Percentiles rank a stretch among this genome's conserved stretches.
Conservation (phyloP, 768 basidiomycete species). For the Tylopilus vinaceipallidus region DNA sequence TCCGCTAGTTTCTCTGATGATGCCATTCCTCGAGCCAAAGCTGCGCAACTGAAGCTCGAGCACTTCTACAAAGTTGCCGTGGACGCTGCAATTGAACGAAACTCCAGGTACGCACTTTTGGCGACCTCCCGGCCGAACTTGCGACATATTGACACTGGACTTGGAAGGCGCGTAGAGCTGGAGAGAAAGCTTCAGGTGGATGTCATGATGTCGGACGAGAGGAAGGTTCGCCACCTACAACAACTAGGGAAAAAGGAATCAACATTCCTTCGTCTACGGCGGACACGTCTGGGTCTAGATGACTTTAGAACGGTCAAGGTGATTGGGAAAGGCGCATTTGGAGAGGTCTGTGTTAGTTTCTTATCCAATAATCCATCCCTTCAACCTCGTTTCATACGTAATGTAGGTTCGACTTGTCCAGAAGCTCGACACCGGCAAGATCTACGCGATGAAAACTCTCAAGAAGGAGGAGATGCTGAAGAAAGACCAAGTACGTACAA, state of each 20-base stretch:
- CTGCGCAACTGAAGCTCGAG: slow-evolving; percentile 93
- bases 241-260: slow-evolving; percentile 87
- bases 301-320: slow-evolving; percentile 98
- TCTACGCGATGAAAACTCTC: slow-evolving; percentile 98
- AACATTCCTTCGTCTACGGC: slow-evolving; percentile 79
- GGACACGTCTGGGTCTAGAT: slow-evolving; percentile 87
- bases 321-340: slow-evolving; percentile 98
- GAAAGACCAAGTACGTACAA: slow-evolving; percentile 81
- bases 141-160: slow-evolving; percentile 1
- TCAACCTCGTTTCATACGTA: background rate
- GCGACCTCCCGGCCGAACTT: background rate
- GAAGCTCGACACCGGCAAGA: slow-evolving; percentile 95
- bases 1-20: slow-evolving; percentile 75
- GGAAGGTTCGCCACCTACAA: slow-evolving; percentile 79
- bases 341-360: slow-evolving; percentile 62
- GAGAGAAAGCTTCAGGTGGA: slow-evolving; percentile 78
- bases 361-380: background rate
- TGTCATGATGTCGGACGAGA: slow-evolving; percentile 70
- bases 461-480: slow-evolving; percentile 99
- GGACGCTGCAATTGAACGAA: slow-evolving; percentile 91
- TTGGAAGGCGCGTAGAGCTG: slow-evolving; percentile 75
- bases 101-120: slow-evolving; percentile 61
- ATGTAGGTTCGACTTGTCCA: slow-evolving; percentile 84
- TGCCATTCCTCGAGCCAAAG: slow-evolving; percentile 79
- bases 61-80: slow-evolving; percentile 97